phyloP scores from a whole-genome alignment of 306 rosid genomes.

The Quercus glauca region DNA sequence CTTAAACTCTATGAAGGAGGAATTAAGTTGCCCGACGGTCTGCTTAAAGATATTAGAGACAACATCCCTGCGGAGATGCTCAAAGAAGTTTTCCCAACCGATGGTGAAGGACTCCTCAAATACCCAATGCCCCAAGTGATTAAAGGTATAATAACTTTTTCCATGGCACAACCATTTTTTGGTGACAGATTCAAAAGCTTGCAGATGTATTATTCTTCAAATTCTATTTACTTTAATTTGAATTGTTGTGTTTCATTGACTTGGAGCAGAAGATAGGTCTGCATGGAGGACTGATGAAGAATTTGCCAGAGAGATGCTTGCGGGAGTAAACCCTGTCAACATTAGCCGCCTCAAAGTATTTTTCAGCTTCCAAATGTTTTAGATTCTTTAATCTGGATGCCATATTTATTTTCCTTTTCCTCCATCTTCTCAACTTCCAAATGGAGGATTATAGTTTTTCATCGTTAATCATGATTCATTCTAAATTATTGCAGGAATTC shows the following conservation, averaged over 20 bases:
- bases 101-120: slow-evolving; percentile 56
- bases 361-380: slow-evolving; percentile 1
- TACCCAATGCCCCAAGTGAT: slow-evolving; percentile 80
- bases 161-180: neutral
- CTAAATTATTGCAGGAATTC: slow-evolving; percentile 51
- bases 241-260: slow-evolving; percentile 17
- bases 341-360: slow-evolving; percentile 61
- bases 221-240: neutral
- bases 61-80: slow-evolving; percentile 48
- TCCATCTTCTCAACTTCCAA: neutral
- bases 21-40: slow-evolving; percentile 40
- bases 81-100: slow-evolving; percentile 60
- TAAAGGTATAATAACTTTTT: slow-evolving; percentile 42
- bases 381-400: neutral
- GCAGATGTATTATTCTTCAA: neutral
- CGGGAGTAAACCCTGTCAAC: slow-evolving; percentile 71
- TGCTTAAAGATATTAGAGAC: slow-evolving; percentile 41
- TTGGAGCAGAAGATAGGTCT: slow-evolving; percentile 54
- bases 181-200: neutral
- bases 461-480: neutral
- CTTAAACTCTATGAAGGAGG: slow-evolving; percentile 75
- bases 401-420: neutral
- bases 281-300: slow-evolving; percentile 89
- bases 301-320: slow-evolving; percentile 85
- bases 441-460: neutral